A percentile compares a stretch with the other conserved stretches of the same genome.
These are phyloP conservation scores for Elsinoe perseae DNA, from an alignment of 2,329 filamentous ascomycete genomes.

Conservation along the genomic window DNA sequence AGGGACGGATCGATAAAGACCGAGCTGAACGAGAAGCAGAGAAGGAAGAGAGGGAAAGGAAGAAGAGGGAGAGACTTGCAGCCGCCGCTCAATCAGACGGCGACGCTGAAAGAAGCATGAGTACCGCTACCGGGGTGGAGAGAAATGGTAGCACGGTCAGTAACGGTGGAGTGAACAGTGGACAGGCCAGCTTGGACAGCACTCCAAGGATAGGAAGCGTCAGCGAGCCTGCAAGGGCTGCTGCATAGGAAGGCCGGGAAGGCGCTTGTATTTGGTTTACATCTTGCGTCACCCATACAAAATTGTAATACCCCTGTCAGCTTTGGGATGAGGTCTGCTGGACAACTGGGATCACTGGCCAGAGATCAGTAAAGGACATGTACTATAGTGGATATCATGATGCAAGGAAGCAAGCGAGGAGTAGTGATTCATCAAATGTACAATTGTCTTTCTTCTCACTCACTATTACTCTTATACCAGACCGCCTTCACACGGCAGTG, in stretches of 20 bases:
- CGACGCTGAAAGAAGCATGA: background rate
- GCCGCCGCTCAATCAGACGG: background rate
- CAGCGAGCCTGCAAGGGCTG: background rate
- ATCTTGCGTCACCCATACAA: no score
- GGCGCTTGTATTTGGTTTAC: background rate
- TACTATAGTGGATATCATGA: background rate
- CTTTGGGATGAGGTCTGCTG: background rate
- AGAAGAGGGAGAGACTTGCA: conserved; percentile 2
- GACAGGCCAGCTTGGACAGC: background rate
- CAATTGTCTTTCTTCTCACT: background rate
- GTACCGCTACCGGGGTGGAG: background rate
- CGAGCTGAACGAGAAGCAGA: conserved; percentile 7
- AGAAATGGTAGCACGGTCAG: background rate
- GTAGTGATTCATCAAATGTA: background rate
- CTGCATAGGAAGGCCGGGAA: background rate
- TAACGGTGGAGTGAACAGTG: background rate
- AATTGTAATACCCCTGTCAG: background rate
- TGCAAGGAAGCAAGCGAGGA: background rate
- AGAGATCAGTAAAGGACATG: background rate
- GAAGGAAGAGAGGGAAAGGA: conserved; percentile 12
- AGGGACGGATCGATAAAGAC: conserved; percentile 52
- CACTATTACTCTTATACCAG: no score
- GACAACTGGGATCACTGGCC: background rate
- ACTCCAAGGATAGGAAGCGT: background rate
- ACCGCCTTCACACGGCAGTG: background rate